Evolutionary conservation across 2,329 filamentous ascomycete species (phyloP).

Genomic region (Leptographium galeiforme): DNA sequence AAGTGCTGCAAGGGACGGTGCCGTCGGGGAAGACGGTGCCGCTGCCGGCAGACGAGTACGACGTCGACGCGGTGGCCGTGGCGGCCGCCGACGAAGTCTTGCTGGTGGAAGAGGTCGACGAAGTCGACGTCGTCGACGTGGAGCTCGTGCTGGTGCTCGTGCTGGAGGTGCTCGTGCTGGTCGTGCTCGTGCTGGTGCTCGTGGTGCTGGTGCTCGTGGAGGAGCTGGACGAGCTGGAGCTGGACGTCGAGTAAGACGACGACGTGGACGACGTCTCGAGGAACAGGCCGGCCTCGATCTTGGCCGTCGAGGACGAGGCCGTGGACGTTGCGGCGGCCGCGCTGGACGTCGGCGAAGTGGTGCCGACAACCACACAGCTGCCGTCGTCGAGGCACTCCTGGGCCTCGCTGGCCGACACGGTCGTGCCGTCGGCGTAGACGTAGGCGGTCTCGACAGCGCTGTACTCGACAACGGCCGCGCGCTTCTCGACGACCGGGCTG

Average conservation of each 20-base stretch:
- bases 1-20: conserved; percentile 52
- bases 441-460: conserved; percentile 41
- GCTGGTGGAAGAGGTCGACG: conserved; percentile 14
- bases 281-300: conserved; percentile 30
- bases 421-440: conserved; percentile 47
- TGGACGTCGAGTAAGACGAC: conserved; percentile 13
- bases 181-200: conserved; percentile 33
- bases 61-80: background rate
- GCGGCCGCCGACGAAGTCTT: background rate
- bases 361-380: conserved; percentile 52
- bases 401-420: conserved; percentile 50
- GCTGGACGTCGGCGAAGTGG: conserved; percentile 25
- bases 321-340: conserved; percentile 21
- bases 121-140: conserved; percentile 51
- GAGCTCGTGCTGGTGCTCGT: background rate
- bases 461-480: conserved; percentile 28
- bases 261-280: conserved; percentile 28
- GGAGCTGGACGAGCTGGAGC: conserved; percentile 61
- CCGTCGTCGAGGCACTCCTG: conserved; percentile 59
- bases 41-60: conserved; percentile 30
- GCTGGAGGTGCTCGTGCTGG: background rate
- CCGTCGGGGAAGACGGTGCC: conserved; percentile 63
- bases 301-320: conserved; percentile 11
- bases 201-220: background rate
- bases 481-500: conserved; percentile 26